phyloP scores from a whole-genome alignment of 345 rosid species.

The Populus pruinosa region DNA sequence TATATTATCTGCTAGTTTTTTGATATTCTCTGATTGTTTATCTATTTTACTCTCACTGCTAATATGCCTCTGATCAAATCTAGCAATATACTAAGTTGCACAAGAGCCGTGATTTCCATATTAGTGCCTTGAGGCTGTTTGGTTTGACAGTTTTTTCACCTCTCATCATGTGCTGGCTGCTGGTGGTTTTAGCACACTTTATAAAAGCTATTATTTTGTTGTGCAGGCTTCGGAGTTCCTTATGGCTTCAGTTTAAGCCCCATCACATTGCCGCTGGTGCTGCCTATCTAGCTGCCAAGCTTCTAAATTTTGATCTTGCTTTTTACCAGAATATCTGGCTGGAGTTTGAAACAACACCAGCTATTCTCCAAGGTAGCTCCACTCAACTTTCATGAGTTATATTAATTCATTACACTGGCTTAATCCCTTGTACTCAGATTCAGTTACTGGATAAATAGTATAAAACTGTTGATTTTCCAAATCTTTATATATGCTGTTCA shows the following conservation, averaged over 20 bases:
- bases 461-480: background rate
- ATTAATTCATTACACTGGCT: background rate
- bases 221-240: constrained; percentile 76
- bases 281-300: constrained; percentile 66
- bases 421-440: background rate
- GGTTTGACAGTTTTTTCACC: constrained; percentile 22
- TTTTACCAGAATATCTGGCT: constrained; percentile 56
- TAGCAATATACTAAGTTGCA: constrained; percentile 28
- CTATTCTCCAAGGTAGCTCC: constrained; percentile 57
- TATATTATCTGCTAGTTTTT: constrained; percentile 4
- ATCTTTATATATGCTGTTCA: background rate
- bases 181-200: background rate
- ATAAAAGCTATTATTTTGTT: constrained; percentile 13
- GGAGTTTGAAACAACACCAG: constrained; percentile 63
- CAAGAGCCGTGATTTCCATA: constrained; percentile 21
- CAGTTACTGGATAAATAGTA: background rate
- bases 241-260: constrained; percentile 82
- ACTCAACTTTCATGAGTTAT: background rate
- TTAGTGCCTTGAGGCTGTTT: constrained; percentile 12
- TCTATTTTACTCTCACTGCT: constrained; percentile 17
- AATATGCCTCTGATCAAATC: constrained; percentile 14
- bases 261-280: constrained; percentile 85
- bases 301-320: constrained; percentile 53
- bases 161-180: constrained; percentile 1
- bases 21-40: constrained; percentile 1